A percentile compares a stretch with the other conserved stretches of the same genome.
phyloP scores from a whole-genome alignment of 108 stramenopile species.

The Nannochloropsis granulata region DNA sequence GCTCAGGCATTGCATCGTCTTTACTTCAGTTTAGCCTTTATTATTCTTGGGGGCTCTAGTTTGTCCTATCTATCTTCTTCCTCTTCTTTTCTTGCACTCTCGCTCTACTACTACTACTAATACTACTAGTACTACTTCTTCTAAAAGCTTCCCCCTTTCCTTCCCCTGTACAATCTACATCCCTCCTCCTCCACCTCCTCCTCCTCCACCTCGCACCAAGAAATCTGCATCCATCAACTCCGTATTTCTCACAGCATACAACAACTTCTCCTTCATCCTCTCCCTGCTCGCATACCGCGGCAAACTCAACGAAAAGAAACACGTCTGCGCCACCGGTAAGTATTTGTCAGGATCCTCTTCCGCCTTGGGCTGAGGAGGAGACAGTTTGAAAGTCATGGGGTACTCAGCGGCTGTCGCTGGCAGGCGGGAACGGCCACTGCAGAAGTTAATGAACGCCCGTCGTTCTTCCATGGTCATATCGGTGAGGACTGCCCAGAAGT shows the following conservation, averaged over 20 bases:
- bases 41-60: neutral
- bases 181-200: neutral
- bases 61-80: neutral
- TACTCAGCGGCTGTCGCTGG: constrained; percentile 37
- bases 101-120: neutral
- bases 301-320: constrained; percentile 47
- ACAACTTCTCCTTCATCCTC: constrained; percentile 35
- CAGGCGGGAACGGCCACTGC: constrained; percentile 41
- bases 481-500: constrained; percentile 40
- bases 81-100: neutral
- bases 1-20: neutral
- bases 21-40: too few species aligned
- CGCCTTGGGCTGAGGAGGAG: constrained; percentile 23
- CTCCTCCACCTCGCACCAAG: constrained; percentile 11
- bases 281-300: constrained; percentile 38
- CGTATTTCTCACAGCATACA: constrained; percentile 39
- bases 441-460: constrained; percentile 36
- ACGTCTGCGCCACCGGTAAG: constrained; percentile 48
- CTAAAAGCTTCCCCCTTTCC: neutral
- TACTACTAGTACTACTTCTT: neutral
- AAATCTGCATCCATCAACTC: constrained; percentile 46
- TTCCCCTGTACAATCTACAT: neutral
- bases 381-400: constrained; percentile 40
- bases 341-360: constrained; percentile 36
- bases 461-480: constrained; percentile 31